These are phyloP conservation scores for Whalleya microplaca DNA, from an alignment of 2,329 filamentous ascomycete species.

Conservation along the genomic window DNA sequence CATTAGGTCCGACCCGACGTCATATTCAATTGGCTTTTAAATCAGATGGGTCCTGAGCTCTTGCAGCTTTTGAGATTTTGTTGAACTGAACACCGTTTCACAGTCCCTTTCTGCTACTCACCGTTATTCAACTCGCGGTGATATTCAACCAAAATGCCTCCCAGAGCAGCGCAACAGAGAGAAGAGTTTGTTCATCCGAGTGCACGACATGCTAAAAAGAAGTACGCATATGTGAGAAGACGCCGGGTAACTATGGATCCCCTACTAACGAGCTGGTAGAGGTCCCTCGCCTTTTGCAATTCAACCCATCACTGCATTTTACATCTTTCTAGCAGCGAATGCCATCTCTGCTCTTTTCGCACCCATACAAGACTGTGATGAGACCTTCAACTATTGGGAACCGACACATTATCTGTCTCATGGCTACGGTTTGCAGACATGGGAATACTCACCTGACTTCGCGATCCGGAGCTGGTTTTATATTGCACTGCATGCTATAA, in stretches of 20 bases:
- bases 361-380: constrained; percentile 96
- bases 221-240: constrained; percentile 31
- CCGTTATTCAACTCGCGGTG: no score
- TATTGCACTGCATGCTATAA: constrained; percentile 74
- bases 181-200: constrained; percentile 33
- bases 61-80: constrained; percentile 18
- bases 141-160: constrained; percentile 26
- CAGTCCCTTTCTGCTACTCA: neutral
- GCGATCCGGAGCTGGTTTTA: constrained; percentile 97
- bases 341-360: constrained; percentile 77
- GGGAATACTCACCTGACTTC: constrained; percentile 97
- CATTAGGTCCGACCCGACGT: constrained; percentile 15
- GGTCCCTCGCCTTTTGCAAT: constrained; percentile 63
- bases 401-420: constrained; percentile 92
- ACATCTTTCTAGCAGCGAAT: constrained; percentile 75
- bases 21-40: constrained; percentile 25
- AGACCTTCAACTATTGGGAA: constrained; percentile 99
- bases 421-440: constrained; percentile 92
- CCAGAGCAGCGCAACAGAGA: constrained; percentile 16
- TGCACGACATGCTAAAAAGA: constrained; percentile 39
- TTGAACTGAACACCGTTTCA: neutral
- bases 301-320: constrained; percentile 77
- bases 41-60: no score
- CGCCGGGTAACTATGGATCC: neutral
- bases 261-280: constrained; percentile 36